phyloP scores from a whole-genome alignment of 192 early-diverging fungal species.

The Umbelopsis vinacea region DNA sequence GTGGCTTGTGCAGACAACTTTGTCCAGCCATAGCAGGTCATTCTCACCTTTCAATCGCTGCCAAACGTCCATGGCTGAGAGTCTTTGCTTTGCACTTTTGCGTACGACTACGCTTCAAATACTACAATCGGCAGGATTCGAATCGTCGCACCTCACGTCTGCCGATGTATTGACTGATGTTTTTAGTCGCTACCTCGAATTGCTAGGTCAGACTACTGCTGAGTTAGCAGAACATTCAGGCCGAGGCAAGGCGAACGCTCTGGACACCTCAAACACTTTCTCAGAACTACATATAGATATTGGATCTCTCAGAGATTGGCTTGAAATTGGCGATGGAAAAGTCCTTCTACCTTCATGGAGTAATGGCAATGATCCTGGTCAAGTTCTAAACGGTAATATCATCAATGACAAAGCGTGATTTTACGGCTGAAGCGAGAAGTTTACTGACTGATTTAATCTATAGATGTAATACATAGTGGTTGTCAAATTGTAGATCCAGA shows the following conservation, averaged over 20 bases:
- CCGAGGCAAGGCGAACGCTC: constrained; percentile 43
- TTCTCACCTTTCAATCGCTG: background rate
- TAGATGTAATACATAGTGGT: constrained; percentile 30
- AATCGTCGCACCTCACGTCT: constrained; percentile 47
- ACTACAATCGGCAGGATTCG: constrained; percentile 57
- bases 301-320: constrained; percentile 47
- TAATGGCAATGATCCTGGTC: constrained; percentile 49
- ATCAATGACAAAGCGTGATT: background rate
- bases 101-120: constrained; percentile 53
- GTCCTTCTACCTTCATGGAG: constrained; percentile 46
- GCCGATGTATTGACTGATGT: constrained; percentile 55
- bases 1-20: constrained; percentile 7
- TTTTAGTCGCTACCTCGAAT: constrained; percentile 50
- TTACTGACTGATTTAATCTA: background rate
- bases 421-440: background rate
- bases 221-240: constrained; percentile 54
- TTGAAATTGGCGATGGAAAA: constrained; percentile 47
- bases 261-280: constrained; percentile 48
- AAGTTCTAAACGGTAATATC: constrained; percentile 46
- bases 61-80: constrained; percentile 38
- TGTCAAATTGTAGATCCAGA: constrained; percentile 17
- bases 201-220: constrained; percentile 49
- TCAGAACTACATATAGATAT: constrained; percentile 49
- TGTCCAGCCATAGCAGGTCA: background rate
- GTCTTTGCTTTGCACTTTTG: constrained; percentile 56